Conservation (phyloP, 1,284 basidiomycete genomes). For the Ganoderma multipileum region DNA sequence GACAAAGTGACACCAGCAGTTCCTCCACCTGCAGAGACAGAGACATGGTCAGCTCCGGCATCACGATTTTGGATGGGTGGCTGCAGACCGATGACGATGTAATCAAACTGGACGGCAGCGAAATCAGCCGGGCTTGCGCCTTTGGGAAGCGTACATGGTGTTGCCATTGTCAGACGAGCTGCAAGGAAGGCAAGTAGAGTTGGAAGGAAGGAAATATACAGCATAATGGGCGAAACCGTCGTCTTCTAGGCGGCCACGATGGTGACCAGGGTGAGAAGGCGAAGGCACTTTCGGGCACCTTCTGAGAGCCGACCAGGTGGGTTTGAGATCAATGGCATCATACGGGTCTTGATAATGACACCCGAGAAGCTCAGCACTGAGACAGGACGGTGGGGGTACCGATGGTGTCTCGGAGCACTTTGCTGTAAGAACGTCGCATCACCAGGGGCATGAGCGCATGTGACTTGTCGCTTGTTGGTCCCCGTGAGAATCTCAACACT, state of each 20-base stretch:
- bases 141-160: not conserved
- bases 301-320: not conserved
- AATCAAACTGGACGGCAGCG: conserved; percentile 1
- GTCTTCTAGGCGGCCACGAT: not conserved
- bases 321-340: not conserved
- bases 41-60: not conserved
- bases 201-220: not conserved
- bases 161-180: not conserved
- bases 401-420: no score
- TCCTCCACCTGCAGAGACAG: conserved; percentile 10
- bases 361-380: not conserved
- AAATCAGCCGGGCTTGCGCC: not conserved
- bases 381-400: not conserved
- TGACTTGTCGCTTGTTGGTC: no score
- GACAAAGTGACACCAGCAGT: conserved; percentile 11
- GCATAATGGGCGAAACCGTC: not conserved
- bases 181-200: not conserved
- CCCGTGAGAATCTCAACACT: no score
- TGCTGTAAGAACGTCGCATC: not conserved
- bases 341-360: not conserved
- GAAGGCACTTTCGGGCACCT: not conserved
- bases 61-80: not conserved
- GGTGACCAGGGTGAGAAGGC: not conserved
- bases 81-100: conserved; percentile 6
- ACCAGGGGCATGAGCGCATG: not conserved